Base-by-base conservation (phyloP, 495 filamentous ascomycete genomes). In the Filosporella fistucella region DNA sequence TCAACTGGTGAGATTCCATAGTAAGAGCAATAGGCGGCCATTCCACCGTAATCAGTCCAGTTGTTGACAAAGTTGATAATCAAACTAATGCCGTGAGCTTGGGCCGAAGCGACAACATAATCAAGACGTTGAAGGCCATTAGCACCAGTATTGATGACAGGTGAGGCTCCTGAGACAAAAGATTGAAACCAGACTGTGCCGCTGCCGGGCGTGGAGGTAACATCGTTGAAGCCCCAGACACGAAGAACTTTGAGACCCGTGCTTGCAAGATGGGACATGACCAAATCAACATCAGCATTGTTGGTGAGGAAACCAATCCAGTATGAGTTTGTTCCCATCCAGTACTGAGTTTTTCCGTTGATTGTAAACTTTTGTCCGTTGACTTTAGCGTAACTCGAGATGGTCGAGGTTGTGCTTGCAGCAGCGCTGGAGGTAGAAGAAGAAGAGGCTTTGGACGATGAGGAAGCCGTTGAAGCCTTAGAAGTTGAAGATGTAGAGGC, bases 41-140 rank as follows among this genome's bases (percentile, higher is more conserved):
- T 83, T 23, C 85, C 83, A 35, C 84, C 82, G 34, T 85, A 85
- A 57, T 85, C 82, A 30, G 68, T 70, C 68, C 68, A 74, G 53
- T 71, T 70, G 57, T 75, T 78, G 46, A 85, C 81, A 43, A 77
- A 75, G 11, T 65, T 56, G 43, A 76, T 71, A 38, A 81, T 72
- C 17, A 80, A 64, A 49, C 71, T 70, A 48, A 76, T 62, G 30
- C 71, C 70, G 29, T 66, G 54, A 38, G 71, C 68, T 48, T 80
- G 77, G 2, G 84, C 77, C 2, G 69, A 65, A 16, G 62, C 35
- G 17, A 80, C 71, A 12, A 78, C 69, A 44, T 67, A 60, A 47
- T 86, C 84, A 30, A 88, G 79, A 4, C 76, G 72, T 42, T 77
- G 68, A 1, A 88, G 64, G 34, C 84, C 77, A 50, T 84, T 74